These are phyloP conservation scores for Calocera cornea DNA, from an alignment of 768 basidiomycete genomes.

Conservation along the genomic window DNA sequence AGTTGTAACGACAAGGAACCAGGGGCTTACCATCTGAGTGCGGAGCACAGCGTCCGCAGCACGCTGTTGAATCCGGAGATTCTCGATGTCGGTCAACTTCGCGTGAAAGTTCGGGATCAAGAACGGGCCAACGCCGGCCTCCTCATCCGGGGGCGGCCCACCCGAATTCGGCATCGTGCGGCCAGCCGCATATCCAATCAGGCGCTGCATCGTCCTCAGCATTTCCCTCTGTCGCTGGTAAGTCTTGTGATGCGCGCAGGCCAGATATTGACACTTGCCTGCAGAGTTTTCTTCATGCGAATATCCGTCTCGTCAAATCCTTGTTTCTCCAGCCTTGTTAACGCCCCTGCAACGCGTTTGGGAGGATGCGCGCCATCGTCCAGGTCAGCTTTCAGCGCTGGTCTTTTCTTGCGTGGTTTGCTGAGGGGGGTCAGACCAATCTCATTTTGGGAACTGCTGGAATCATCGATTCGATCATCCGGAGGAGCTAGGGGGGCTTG, in stretches of 20 bases:
- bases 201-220: neutral
- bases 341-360: neutral
- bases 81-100: neutral
- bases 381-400: neutral
- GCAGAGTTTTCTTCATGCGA: neutral
- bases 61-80: neutral
- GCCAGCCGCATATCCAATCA: neutral
- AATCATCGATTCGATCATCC: neutral
- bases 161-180: neutral
- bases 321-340: neutral
- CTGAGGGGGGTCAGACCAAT: neutral
- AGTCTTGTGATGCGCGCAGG: neutral
- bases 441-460: neutral
- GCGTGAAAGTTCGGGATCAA: neutral
- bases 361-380: neutral
- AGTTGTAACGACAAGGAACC: neutral
- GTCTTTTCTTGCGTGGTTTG: neutral
- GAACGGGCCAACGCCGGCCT: neutral
- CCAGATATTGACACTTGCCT: neutral
- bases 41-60: neutral
- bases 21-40: neutral
- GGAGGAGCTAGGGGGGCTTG: neutral
- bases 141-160: neutral
- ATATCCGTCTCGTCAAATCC: neutral
- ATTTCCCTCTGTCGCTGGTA: neutral